Evolutionary conservation across 352 stramenopile species (phyloP).

Genomic region (Globisporangium emineosum): DNA sequence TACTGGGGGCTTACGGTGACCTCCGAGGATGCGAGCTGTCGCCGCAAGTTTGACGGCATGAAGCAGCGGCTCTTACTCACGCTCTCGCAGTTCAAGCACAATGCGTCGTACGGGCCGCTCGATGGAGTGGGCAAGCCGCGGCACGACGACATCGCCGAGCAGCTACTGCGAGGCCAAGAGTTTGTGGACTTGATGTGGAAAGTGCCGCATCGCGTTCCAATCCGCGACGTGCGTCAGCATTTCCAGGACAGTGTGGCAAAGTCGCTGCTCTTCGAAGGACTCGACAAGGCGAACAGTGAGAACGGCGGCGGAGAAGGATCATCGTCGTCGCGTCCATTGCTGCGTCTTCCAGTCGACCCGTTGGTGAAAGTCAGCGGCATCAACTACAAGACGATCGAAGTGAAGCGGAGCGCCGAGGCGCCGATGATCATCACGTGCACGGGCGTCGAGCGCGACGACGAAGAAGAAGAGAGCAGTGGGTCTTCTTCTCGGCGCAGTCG

Average conservation of each 20-base stretch:
- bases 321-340: constrained; percentile 22
- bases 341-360: constrained; percentile 74
- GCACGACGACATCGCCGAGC: constrained; percentile 65
- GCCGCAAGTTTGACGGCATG: constrained; percentile 80
- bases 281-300: constrained; percentile 15
- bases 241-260: constrained; percentile 50
- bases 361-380: constrained; percentile 69
- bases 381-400: constrained; percentile 68
- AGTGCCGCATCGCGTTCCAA: constrained; percentile 63
- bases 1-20: constrained; percentile 86
- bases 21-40: constrained; percentile 67
- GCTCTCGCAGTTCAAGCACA: constrained; percentile 63
- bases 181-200: constrained; percentile 84
- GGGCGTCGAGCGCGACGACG: constrained; percentile 69
- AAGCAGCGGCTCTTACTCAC: constrained; percentile 76
- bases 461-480: constrained; percentile 41
- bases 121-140: constrained; percentile 26
- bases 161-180: constrained; percentile 81
- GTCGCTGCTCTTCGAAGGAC: constrained; percentile 37
- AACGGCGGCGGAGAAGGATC: background rate
- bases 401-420: constrained; percentile 80
- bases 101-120: constrained; percentile 36
- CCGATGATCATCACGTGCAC: constrained; percentile 80
- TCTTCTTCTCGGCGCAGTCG: constrained; percentile 4
- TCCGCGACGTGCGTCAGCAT: constrained; percentile 50